Conservation (phyloP, 1,139 yeast genomes). For the Geotrichum klebahnii region DNA sequence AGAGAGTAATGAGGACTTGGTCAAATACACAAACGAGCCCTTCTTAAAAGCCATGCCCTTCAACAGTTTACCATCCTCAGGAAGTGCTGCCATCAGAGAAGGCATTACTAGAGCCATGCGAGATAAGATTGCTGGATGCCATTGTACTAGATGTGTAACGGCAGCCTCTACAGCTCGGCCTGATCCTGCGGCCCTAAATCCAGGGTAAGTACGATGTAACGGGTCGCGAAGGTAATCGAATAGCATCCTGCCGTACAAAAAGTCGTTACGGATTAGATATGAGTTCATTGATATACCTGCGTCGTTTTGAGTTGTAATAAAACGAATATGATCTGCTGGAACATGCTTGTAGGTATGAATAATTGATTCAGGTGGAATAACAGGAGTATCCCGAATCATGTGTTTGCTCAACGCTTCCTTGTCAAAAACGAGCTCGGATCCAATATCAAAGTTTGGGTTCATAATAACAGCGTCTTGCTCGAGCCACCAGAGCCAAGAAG, state of each 20-base stretch:
- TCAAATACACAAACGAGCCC: slow-evolving; percentile 30
- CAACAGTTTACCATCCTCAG: slow-evolving; percentile 30
- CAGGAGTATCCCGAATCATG: slow-evolving; percentile 63
- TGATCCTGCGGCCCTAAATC: slow-evolving; percentile 59
- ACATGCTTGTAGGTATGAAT: slow-evolving; percentile 68
- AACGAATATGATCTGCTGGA: slow-evolving; percentile 51
- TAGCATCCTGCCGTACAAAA: slow-evolving; percentile 55
- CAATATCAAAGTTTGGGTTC: slow-evolving; percentile 58
- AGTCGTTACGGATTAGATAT: slow-evolving; percentile 61
- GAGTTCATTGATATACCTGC: slow-evolving; percentile 63
- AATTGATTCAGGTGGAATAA: slow-evolving; percentile 47
- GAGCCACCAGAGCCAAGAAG: slow-evolving; percentile 83
- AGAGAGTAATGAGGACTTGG: slow-evolving; percentile 28
- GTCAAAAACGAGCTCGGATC: slow-evolving; percentile 44
- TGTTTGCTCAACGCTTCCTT: slow-evolving; percentile 56
- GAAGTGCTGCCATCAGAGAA: slow-evolving; percentile 24
- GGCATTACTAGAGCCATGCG: slow-evolving; percentile 55
- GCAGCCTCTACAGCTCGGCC: slow-evolving; percentile 43
- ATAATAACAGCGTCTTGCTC: slow-evolving; percentile 75
- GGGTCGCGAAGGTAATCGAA: slow-evolving; percentile 69
- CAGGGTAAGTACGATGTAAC: slow-evolving; percentile 59
- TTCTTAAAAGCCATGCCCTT: slow-evolving; percentile 27
- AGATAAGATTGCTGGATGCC: slow-evolving; percentile 82
- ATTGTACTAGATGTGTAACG: slow-evolving; percentile 72
- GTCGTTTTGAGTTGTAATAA: slow-evolving; percentile 64